Percentiles rank a stretch among this genome's conserved stretches.
These are phyloP conservation scores for Peniophora sp. DNA, from an alignment of 1,284 basidiomycete species.

Conservation along the genomic window DNA sequence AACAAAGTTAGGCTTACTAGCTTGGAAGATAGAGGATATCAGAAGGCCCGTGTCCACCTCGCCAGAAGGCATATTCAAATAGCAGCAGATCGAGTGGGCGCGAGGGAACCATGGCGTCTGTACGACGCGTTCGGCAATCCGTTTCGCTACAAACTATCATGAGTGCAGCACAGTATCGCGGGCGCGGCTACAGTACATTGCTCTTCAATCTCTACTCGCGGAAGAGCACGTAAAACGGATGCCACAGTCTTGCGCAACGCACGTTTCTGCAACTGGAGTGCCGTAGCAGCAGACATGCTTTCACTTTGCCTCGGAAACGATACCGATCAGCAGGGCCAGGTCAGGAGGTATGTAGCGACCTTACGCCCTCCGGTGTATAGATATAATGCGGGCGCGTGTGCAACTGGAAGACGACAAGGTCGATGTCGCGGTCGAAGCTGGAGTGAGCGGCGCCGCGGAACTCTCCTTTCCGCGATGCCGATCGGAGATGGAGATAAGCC, in stretches of 20 bases:
- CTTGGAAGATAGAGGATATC: slow-evolving; percentile 35
- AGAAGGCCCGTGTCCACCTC: slow-evolving; percentile 56
- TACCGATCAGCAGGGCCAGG: neutral
- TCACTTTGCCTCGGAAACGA: neutral
- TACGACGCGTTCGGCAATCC: slow-evolving; percentile 39
- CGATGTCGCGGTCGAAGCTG: neutral
- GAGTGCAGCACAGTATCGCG: neutral
- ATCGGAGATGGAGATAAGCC: too few species aligned
- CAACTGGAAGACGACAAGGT: neutral
- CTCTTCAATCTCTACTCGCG: neutral
- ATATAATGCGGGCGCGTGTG: too few species aligned
- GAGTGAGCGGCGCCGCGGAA: neutral
- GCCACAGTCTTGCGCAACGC: neutral
- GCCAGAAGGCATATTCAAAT: slow-evolving; percentile 67
- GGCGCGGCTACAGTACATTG: neutral
- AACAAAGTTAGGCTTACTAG: slow-evolving; percentile 27
- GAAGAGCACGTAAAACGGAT: neutral
- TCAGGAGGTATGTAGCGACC: neutral
- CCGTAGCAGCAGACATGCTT: neutral
- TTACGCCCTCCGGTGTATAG: neutral
- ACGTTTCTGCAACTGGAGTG: neutral
- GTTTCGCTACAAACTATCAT: slow-evolving; percentile 37
- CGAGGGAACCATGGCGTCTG: slow-evolving; percentile 41
- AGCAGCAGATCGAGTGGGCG: slow-evolving; percentile 56
- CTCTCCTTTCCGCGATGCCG: too few species aligned